These are phyloP conservation scores for Houttuynia cordata DNA, from an alignment of 164 flowering plant genomes.

Conservation along the genomic window DNA sequence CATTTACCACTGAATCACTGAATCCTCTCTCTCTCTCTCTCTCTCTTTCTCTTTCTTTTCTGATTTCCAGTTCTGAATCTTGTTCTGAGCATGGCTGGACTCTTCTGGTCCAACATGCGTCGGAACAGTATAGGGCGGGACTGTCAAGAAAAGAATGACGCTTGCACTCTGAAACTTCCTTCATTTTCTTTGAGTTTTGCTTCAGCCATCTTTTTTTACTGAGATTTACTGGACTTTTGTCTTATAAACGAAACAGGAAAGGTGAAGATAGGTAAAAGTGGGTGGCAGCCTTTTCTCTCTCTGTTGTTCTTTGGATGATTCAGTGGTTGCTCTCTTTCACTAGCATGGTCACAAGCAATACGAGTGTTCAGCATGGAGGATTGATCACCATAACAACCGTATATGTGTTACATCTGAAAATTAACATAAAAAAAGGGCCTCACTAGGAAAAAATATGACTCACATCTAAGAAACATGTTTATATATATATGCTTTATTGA, in stretches of 20 bases:
- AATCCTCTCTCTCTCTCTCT: not conserved
- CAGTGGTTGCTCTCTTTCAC: too few relatives aligned
- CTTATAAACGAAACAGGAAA: not conserved
- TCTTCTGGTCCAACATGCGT: not conserved
- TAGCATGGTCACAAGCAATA: too few relatives aligned
- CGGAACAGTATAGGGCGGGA: not conserved
- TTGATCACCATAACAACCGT: too few relatives aligned
- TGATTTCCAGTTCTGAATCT: not conserved
- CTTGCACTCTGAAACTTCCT: not conserved
- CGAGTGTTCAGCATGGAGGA: too few relatives aligned
- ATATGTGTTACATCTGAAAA: too few relatives aligned
- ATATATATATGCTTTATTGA: too few relatives aligned
- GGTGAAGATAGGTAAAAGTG: not conserved
- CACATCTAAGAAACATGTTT: too few relatives aligned
- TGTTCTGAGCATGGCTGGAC: not conserved
- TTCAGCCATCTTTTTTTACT: not conserved
- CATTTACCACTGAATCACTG: not conserved
- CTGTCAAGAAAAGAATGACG: not conserved
- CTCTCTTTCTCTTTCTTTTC: not conserved
- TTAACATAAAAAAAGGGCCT: too few relatives aligned
- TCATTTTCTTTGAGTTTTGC: not conserved
- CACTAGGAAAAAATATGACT: too few relatives aligned
- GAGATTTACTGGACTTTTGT: not conserved
- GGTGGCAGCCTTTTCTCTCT: not conserved
- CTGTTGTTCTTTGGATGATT: not conserved